Percentiles rank a stretch among this genome's conserved stretches.
These are phyloP conservation scores for Fraxinus xanthoxyloides DNA, from an alignment of 305 asterid species.

Conservation along the genomic window DNA sequence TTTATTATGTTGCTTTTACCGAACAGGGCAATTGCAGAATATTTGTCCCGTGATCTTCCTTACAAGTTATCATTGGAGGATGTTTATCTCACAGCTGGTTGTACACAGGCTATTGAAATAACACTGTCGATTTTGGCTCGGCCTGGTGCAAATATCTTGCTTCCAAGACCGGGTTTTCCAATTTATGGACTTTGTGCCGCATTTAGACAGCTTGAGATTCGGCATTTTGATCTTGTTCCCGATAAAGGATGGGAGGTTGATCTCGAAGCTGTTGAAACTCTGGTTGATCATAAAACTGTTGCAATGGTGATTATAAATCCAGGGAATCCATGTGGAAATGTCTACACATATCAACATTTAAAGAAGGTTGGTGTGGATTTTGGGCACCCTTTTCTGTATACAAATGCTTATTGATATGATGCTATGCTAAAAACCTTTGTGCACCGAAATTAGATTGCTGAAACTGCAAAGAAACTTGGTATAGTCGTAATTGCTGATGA, in stretches of 20 bases:
- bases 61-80: conserved; percentile 59
- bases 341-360: conserved; percentile 59
- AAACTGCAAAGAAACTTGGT: conserved; percentile 77
- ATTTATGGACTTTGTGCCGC: conserved; percentile 73
- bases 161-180: conserved; percentile 84
- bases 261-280: conserved; percentile 50
- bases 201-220: conserved; percentile 53
- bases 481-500: conserved; percentile 79
- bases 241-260: conserved; percentile 79
- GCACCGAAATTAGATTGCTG: conserved; percentile 52
- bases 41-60: conserved; percentile 67
- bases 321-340: conserved; percentile 87
- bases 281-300: conserved; percentile 66
- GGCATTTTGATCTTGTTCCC: conserved; percentile 68
- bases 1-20: background rate
- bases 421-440: background rate
- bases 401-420: background rate
- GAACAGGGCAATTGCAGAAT: conserved; percentile 73
- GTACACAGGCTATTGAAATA: conserved; percentile 71
- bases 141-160: conserved; percentile 73
- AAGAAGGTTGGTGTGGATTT: conserved; percentile 37
- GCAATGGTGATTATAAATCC: conserved; percentile 74
- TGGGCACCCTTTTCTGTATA: background rate
- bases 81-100: conserved; percentile 64
- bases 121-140: conserved; percentile 52